A percentile compares a stretch with the other conserved stretches of the same genome.
Evolutionary conservation across 805 yeast species (phyloP).

Genomic region (Nakazawaea pomicola): DNA sequence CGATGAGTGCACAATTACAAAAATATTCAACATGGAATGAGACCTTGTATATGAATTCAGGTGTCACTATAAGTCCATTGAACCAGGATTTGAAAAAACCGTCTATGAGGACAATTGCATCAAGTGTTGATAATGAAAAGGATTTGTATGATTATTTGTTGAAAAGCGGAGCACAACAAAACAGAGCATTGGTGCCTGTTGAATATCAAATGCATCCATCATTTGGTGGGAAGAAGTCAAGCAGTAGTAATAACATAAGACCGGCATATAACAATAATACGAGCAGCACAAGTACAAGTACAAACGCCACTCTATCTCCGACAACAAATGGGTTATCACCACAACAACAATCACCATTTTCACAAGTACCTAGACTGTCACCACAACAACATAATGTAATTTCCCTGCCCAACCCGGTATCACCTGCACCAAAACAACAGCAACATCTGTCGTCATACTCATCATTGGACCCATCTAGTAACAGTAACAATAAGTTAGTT

Average conservation of each 20-base stretch:
- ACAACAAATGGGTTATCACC: constrained; percentile 6
- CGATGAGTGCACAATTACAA: constrained; percentile 81
- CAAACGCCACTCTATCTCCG: constrained; percentile 13
- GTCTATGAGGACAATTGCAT: constrained; percentile 77
- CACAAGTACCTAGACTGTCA: background rate
- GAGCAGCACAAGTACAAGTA: constrained; percentile 8
- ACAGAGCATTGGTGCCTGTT: constrained; percentile 53
- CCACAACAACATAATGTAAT: too few species aligned
- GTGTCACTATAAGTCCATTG: constrained; percentile 77
- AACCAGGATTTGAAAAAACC: constrained; percentile 41
- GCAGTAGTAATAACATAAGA: background rate
- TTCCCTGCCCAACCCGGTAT: too few species aligned
- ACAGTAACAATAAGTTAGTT: constrained; percentile 4
- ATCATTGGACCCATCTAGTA: constrained; percentile 6
- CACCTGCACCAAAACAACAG: too few species aligned
- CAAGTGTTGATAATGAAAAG: constrained; percentile 75
- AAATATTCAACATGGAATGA: constrained; percentile 87
- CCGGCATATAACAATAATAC: background rate
- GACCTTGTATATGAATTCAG: constrained; percentile 75
- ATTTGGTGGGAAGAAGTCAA: constrained; percentile 28
- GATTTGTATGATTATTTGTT: constrained; percentile 70
- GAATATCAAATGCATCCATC: constrained; percentile 71
- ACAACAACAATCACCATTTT: background rate
- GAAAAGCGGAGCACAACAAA: constrained; percentile 31
- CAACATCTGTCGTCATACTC: background rate